These are phyloP conservation scores for Boletus rex-veris DNA, from an alignment of 768 basidiomycete genomes.

Conservation along the genomic window DNA sequence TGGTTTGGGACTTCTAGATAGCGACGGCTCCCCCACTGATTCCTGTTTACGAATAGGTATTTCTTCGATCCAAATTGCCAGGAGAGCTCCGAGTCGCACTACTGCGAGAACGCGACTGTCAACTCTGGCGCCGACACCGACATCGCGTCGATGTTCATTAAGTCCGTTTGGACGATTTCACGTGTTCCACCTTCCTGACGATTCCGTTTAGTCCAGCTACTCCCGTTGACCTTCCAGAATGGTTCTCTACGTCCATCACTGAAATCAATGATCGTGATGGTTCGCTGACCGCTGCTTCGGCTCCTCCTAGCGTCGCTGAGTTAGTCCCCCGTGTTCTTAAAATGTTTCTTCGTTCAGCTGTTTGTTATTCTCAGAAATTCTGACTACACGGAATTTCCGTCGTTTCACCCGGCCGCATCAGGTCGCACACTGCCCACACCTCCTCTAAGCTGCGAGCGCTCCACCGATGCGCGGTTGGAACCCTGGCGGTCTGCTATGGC, in stretches of 20 bases:
- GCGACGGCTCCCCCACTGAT: background rate
- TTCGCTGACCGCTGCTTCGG: background rate
- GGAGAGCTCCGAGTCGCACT: background rate
- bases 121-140: background rate
- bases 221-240: background rate
- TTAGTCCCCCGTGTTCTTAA: constrained; percentile 4
- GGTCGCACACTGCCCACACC: background rate
- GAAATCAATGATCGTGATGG: background rate
- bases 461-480: background rate
- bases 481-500: background rate
- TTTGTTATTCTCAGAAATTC: constrained; percentile 4
- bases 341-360: background rate
- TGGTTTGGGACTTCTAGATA: constrained; percentile 4
- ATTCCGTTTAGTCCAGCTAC: background rate
- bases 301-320: background rate
- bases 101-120: background rate
- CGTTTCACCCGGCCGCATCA: background rate
- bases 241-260: background rate
- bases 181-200: constrained; percentile 2
- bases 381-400: background rate
- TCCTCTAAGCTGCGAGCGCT: background rate
- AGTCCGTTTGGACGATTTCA: constrained; percentile 10
- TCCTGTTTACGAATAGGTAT: background rate
- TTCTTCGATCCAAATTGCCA: background rate
- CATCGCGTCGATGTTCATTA: background rate